Evolutionary conservation across 1,284 basidiomycete species (phyloP).

Genomic region (Trichosporon inkin): DNA sequence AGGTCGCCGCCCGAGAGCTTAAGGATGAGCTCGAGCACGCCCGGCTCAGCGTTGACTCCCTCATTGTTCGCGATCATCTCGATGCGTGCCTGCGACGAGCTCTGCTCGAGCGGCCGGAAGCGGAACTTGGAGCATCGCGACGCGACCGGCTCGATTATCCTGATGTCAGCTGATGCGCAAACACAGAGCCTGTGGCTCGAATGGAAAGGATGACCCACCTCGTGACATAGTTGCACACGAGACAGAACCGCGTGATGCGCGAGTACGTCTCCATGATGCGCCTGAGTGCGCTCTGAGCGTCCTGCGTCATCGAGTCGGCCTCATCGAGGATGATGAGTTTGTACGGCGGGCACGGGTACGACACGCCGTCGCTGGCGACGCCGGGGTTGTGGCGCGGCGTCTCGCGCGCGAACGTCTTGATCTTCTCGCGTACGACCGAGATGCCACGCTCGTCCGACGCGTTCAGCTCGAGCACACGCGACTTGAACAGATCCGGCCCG

Average conservation of each 20-base stretch:
- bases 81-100: conserved; percentile 71
- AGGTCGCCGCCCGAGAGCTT: conserved; percentile 79
- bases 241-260: conserved; percentile 92
- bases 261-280: conserved; percentile 99
- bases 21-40: conserved; percentile 50
- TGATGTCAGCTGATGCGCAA: conserved; percentile 43
- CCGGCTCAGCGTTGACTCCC: conserved; percentile 53
- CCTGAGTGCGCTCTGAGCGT: conserved; percentile 90
- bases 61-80: conserved; percentile 68
- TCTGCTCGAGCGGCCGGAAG: conserved; percentile 83
- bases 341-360: conserved; percentile 94
- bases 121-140: conserved; percentile 99
- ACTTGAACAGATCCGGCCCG: conserved; percentile 91
- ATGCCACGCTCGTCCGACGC: conserved; percentile 99
- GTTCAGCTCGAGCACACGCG: conserved; percentile 94
- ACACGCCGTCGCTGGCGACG: conserved; percentile 68
- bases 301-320: conserved; percentile 99
- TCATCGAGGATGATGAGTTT: conserved; percentile 99
- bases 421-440: conserved; percentile 92
- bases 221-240: conserved; percentile 99
- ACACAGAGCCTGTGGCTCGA: too few relatives aligned
- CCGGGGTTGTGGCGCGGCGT: conserved; percentile 74
- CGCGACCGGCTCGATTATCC: conserved; percentile 96
- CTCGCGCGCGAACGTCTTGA: conserved; percentile 96
- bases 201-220: conserved; percentile 57